Evolutionary conservation across 805 yeast genomes (phyloP).

Genomic region (Clavispora asparagi): DNA sequence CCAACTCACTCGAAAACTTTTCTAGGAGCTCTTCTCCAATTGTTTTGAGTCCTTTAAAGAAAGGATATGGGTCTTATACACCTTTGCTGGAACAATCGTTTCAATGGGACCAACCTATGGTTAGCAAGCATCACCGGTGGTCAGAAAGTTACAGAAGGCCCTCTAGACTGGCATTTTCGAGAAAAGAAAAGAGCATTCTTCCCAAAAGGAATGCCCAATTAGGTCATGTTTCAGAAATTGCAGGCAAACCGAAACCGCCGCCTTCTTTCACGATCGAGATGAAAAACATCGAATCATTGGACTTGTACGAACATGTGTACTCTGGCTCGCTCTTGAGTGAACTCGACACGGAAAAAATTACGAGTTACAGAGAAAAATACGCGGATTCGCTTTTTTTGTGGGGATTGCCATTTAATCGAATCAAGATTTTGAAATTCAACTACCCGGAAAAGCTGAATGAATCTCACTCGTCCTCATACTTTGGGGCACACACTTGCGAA

Average conservation of each 20-base stretch:
- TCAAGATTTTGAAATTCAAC: constrained; percentile 72
- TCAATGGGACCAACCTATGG: neutral
- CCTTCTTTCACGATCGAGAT: constrained; percentile 41
- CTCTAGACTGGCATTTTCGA: neutral
- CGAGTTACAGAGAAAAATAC: constrained; percentile 56
- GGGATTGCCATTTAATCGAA: constrained; percentile 78
- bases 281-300: constrained; percentile 39
- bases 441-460: constrained; percentile 23
- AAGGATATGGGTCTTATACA: neutral
- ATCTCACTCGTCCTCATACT: neutral
- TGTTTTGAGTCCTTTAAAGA: neutral
- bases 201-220: neutral
- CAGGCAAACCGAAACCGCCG: constrained; percentile 7
- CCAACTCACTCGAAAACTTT: neutral
- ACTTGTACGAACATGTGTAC: constrained; percentile 40
- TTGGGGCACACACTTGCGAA: constrained; percentile 20
- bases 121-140: neutral
- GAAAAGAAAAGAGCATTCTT: neutral
- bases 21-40: neutral
- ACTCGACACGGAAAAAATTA: constrained; percentile 31
- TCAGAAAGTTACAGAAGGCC: neutral
- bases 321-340: constrained; percentile 37
- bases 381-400: constrained; percentile 73
- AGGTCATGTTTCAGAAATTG: neutral
- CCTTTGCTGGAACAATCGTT: neutral